These are phyloP conservation scores for Cinchona pubescens DNA, from an alignment of 257 asterid genomes.

Conservation along the genomic window DNA sequence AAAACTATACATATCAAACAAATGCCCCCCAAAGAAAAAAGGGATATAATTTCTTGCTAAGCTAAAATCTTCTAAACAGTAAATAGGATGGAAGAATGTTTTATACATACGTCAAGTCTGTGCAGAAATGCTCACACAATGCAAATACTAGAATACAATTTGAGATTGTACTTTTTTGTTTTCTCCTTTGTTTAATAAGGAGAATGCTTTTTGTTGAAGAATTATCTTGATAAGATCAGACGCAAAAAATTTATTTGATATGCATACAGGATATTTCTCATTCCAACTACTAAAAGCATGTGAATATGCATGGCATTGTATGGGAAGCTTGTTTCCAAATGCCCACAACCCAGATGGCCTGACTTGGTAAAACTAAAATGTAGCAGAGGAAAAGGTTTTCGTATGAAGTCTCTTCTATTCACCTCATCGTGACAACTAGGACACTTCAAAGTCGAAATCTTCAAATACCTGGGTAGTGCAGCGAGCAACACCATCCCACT, in stretches of 20 bases:
- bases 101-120: not conserved
- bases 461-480: slow-evolving; percentile 75
- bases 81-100: not conserved
- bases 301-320: not conserved
- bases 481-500: slow-evolving; percentile 98
- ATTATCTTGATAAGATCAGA: not conserved
- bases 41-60: not conserved
- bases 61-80: not conserved
- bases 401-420: not conserved
- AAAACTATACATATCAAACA: not conserved
- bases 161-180: not conserved
- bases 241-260: not conserved
- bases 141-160: not conserved
- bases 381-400: not conserved
- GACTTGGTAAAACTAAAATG: not conserved
- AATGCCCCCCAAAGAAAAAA: not conserved
- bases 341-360: not conserved
- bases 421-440: not conserved
- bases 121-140: not conserved
- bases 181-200: not conserved
- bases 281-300: not conserved
- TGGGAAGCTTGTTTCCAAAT: not conserved
- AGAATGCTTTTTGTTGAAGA: not conserved
- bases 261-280: not conserved
- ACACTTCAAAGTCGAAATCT: not conserved